Evolutionary conservation across 148 eudicot genomes (phyloP).

Genomic region (Rhododendron henanense): DNA sequence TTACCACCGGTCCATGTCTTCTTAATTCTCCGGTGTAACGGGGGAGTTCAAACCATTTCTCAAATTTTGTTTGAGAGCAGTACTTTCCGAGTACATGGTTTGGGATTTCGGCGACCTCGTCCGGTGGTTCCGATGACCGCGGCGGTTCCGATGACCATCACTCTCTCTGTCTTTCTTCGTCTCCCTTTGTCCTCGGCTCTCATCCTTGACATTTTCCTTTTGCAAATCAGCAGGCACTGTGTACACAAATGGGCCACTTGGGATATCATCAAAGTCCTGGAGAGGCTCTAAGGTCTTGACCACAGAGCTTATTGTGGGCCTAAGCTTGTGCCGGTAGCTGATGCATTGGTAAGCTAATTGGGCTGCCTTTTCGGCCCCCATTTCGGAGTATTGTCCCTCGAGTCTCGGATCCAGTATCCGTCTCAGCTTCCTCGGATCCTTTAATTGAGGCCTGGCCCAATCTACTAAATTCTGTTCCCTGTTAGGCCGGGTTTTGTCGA

Average conservation of each 20-base stretch:
- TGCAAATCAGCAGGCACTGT: constrained; percentile 38
- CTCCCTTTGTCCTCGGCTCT: constrained; percentile 1
- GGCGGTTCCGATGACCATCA: constrained; percentile 9
- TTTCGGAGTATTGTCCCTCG: constrained; percentile 69
- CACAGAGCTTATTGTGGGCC: constrained; percentile 65
- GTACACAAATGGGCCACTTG: constrained; percentile 63
- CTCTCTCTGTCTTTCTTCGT: constrained; percentile 25
- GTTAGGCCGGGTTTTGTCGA: constrained; percentile 63
- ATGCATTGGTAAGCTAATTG: constrained; percentile 74
- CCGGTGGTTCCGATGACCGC: constrained; percentile 5
- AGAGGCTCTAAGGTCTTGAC: constrained; percentile 63
- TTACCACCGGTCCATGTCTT: not conserved
- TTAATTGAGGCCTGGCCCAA: constrained; percentile 75
- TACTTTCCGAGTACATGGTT: constrained; percentile 2
- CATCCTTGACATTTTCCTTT: constrained; percentile 11
- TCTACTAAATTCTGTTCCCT: constrained; percentile 78
- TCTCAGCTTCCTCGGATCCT: constrained; percentile 49
- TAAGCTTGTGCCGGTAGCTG: constrained; percentile 65
- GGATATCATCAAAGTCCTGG: constrained; percentile 37
- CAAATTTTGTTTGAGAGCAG: constrained; percentile 30
- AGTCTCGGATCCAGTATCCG: constrained; percentile 79
- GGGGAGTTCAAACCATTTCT: constrained; percentile 40
- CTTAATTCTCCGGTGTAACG: constrained; percentile 13
- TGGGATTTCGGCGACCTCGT: constrained; percentile 16
- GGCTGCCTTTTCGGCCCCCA: constrained; percentile 75